A percentile compares a stretch with the other conserved stretches of the same genome.
These are phyloP conservation scores for Anisodus acutangulus DNA, from an alignment of 257 asterid genomes.

Conservation along the genomic window DNA sequence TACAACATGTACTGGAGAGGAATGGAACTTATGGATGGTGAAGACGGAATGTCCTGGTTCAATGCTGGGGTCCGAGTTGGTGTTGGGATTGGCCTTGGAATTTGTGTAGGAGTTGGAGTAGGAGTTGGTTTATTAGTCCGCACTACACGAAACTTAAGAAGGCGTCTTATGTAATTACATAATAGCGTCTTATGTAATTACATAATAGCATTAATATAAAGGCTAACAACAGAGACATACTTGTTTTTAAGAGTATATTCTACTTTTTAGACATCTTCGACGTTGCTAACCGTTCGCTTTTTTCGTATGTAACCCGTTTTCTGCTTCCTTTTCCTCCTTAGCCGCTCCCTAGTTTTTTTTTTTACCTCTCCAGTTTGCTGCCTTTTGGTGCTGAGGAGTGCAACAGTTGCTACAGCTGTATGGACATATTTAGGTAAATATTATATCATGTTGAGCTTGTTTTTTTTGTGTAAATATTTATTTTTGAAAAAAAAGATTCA, in stretches of 20 bases:
- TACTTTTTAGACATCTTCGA: not conserved
- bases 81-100: slow-evolving; percentile 53
- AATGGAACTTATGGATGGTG: slow-evolving; percentile 44
- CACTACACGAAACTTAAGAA: slow-evolving; percentile 57
- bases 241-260: slow-evolving; percentile 1
- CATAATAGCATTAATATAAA: slow-evolving; percentile 6
- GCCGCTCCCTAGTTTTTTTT: not conserved
- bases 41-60: slow-evolving; percentile 51
- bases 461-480: not conserved
- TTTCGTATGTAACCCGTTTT: not conserved
- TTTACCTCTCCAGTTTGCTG: not conserved
- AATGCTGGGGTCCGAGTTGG: slow-evolving; percentile 54
- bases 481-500: not conserved
- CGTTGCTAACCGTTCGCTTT: not conserved
- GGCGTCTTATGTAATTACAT: slow-evolving; percentile 53
- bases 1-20: slow-evolving; percentile 46
- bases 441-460: slow-evolving; percentile 13
- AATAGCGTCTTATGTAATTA: slow-evolving; percentile 45
- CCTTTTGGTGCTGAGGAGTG: slow-evolving; percentile 28
- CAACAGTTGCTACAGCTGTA: slow-evolving; percentile 15
- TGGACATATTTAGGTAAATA: slow-evolving; percentile 1
- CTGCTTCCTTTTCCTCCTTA: not conserved
- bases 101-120: slow-evolving; percentile 49
- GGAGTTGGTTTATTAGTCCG: slow-evolving; percentile 50
- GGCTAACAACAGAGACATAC: slow-evolving; percentile 24